phyloP scores from a whole-genome alignment of 2,329 filamentous ascomycete species.

The Colletotrichum liriopes region DNA sequence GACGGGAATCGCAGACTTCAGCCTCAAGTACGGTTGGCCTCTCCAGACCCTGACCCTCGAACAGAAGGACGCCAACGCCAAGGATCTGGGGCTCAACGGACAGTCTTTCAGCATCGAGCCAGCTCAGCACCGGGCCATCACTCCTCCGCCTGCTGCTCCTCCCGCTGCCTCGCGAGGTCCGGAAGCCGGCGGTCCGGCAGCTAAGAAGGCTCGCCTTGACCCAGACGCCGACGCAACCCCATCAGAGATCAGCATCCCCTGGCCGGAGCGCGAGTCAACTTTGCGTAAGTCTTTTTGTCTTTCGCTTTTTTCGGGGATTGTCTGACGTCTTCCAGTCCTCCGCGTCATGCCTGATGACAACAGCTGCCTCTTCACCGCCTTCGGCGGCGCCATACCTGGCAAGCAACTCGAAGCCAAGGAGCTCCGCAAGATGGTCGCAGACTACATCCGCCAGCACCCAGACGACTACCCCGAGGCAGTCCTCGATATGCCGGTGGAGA shows the following conservation, averaged over 20 bases:
- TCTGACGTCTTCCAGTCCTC: conserved; percentile 72
- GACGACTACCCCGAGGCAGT: conserved; percentile 83
- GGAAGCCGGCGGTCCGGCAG: conserved; percentile 15
- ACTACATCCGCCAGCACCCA: conserved; percentile 81
- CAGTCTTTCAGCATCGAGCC: conserved; percentile 68
- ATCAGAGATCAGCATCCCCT: conserved; percentile 57
- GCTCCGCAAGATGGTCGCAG: conserved; percentile 83
- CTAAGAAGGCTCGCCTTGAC: conserved; percentile 14
- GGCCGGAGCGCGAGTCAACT: conserved; percentile 66
- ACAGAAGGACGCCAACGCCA: conserved; percentile 63
- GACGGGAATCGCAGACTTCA: conserved; percentile 77
- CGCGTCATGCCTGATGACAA: conserved; percentile 98
- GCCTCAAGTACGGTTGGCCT: conserved; percentile 89
- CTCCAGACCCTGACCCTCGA: conserved; percentile 78
- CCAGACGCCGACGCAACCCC: conserved; percentile 22
- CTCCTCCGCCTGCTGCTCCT: conserved; percentile 40
- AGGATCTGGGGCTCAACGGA: conserved; percentile 63
- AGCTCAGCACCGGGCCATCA: conserved; percentile 19
- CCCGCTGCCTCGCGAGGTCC: conserved; percentile 25
- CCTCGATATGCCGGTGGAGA: conserved; percentile 79
- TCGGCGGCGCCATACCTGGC: conserved; percentile 82
- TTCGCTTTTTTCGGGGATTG: conserved; percentile 52
- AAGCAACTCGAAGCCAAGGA: conserved; percentile 64
- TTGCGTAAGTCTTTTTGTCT: conserved; percentile 57
- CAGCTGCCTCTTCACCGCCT: conserved; percentile 92